Evolutionary conservation across 495 filamentous ascomycete genomes (phyloP).

Genomic region (Sabuloglossum arenarium): DNA sequence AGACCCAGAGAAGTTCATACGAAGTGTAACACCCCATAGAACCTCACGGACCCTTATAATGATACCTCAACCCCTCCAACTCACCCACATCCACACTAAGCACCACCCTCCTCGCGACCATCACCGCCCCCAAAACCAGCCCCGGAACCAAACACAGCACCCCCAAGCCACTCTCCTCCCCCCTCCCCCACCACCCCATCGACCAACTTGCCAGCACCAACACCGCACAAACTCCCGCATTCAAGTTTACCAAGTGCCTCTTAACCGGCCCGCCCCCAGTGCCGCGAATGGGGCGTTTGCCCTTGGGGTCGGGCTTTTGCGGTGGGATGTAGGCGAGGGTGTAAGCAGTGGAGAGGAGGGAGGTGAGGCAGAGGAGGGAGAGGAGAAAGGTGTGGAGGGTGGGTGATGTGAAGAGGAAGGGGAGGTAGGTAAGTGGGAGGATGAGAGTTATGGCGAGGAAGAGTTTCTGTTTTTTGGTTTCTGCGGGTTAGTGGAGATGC

Average conservation of each 20-base stretch:
- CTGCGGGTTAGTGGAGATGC: neutral
- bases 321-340: constrained; percentile 22
- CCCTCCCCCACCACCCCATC: neutral
- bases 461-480: neutral
- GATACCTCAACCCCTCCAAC: constrained; percentile 30
- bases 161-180: neutral
- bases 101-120: neutral
- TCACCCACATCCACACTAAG: constrained; percentile 30
- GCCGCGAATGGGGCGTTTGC: constrained; percentile 1
- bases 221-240: neutral
- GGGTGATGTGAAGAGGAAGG: neutral
- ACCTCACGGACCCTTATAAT: constrained; percentile 35
- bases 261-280: constrained; percentile 5
- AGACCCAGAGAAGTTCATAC: no score
- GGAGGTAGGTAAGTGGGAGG: neutral
- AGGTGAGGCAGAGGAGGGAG: constrained; percentile 28
- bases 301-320: constrained; percentile 2
- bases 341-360: constrained; percentile 36
- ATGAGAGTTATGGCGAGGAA: neutral
- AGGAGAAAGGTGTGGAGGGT: neutral
- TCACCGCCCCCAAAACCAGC: neutral
- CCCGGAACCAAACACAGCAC: neutral
- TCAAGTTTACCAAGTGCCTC: neutral
- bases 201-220: neutral
- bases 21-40: neutral